phyloP scores from a whole-genome alignment of 2,329 filamentous ascomycete species.

The Aspergillus ochraceus region DNA sequence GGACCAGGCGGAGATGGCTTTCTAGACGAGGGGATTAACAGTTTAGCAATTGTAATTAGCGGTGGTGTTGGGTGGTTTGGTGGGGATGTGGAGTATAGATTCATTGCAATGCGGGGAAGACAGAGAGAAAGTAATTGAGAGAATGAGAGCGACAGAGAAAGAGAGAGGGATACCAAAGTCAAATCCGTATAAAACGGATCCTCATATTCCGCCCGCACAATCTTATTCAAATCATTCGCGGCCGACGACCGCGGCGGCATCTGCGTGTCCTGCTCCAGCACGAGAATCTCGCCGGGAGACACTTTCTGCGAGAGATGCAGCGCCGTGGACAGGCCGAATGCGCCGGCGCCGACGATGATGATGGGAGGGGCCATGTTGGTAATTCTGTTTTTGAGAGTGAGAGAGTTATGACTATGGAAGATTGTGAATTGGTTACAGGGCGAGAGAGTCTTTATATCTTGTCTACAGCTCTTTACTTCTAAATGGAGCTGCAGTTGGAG shows the following conservation, averaged over 20 bases:
- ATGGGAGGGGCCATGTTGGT: not conserved
- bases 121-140: too few relatives aligned
- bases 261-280: conserved; percentile 47
- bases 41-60: not conserved
- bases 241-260: conserved; percentile 55
- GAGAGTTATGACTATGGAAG: too few relatives aligned
- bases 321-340: conserved; percentile 54
- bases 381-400: too few relatives aligned
- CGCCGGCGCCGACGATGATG: conserved; percentile 47
- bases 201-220: conserved; percentile 60
- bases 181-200: conserved; percentile 58
- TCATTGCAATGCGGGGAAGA: too few relatives aligned
- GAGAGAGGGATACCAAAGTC: conserved; percentile 44
- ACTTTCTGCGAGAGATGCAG: conserved; percentile 47
- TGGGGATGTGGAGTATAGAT: too few relatives aligned
- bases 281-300: conserved; percentile 46
- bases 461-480: too few relatives aligned
- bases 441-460: too few relatives aligned
- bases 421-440: too few relatives aligned
- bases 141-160: not conserved
- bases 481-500: too few relatives aligned
- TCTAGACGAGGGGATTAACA: conserved; percentile 21
- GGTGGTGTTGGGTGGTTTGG: too few relatives aligned
- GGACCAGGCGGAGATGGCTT: conserved; percentile 56
- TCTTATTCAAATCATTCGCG: conserved; percentile 63